Evolutionary conservation across 2,329 filamentous ascomycete genomes (phyloP).

Genomic region (Xylariaceae sp.): DNA sequence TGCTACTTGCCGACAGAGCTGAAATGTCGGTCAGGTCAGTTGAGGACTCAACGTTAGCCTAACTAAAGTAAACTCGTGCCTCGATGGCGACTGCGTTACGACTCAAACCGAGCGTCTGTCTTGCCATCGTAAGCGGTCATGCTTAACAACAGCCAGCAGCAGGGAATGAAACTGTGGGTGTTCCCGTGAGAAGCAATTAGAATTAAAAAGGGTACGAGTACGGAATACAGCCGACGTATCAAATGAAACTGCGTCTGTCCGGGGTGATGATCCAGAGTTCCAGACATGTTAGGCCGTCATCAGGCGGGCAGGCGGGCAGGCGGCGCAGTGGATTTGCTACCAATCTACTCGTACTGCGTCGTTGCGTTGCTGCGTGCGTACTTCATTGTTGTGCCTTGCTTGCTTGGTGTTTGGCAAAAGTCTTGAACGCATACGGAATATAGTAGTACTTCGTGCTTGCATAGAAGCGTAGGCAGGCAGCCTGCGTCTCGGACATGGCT

Average conservation of each 20-base stretch:
- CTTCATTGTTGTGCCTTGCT: not conserved
- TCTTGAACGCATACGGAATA: not conserved
- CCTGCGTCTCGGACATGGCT: conserved; percentile 7
- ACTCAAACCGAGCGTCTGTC: not conserved
- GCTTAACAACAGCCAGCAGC: not conserved
- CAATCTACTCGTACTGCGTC: no score
- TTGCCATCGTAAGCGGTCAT: not conserved
- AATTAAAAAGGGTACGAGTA: not conserved
- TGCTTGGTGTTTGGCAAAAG: conserved; percentile 5
- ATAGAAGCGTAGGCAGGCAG: not conserved
- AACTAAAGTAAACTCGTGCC: not conserved
- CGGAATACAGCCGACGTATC: conserved; percentile 9
- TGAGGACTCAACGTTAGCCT: not conserved
- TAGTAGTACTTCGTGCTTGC: not conserved
- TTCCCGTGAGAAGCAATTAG: not conserved
- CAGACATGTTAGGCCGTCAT: conserved; percentile 1
- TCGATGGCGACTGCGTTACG: no score
- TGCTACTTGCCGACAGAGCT: conserved; percentile 14
- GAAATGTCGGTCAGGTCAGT: conserved; percentile 18
- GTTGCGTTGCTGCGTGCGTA: no score
- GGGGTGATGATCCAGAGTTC: not conserved
- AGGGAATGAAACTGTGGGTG: not conserved
- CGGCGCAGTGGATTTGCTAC: conserved; percentile 8
- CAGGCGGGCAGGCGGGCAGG: conserved; percentile 11
- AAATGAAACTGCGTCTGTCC: conserved; percentile 9